Percentiles rank a stretch among this genome's conserved stretches.
Conservation (phyloP, 257 asterid genomes). For the Solanum habrochaites region DNA sequence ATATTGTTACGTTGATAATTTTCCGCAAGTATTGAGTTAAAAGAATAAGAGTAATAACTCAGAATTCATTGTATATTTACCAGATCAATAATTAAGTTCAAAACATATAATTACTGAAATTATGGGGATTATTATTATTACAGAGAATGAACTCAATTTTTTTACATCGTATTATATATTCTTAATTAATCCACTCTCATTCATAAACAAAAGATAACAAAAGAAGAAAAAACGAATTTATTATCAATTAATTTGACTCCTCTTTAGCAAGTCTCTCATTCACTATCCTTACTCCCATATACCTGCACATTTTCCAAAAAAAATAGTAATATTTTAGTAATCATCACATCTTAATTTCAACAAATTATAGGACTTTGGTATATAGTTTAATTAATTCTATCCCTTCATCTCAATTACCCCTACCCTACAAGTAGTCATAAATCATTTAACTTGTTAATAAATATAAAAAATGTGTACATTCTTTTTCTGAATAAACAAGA, state of each 20-base stretch:
- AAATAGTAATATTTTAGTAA: neutral
- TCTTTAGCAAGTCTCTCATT: slow-evolving; percentile 34
- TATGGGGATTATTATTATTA: neutral
- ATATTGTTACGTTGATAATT: neutral
- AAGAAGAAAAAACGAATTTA: neutral
- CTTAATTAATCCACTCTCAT: neutral
- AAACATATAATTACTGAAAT: neutral
- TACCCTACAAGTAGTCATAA: neutral
- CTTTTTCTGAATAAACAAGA: neutral
- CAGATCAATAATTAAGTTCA: neutral
- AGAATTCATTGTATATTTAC: neutral
- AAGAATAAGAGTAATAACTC: neutral
- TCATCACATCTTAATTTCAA: neutral
- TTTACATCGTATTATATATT: neutral
- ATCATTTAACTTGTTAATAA: neutral
- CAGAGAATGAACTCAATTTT: neutral
- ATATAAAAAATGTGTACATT: neutral
- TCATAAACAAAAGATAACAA: neutral
- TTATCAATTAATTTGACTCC: neutral
- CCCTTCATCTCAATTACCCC: neutral
- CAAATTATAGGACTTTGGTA: neutral
- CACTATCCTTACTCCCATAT: slow-evolving; percentile 62
- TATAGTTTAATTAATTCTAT: neutral
- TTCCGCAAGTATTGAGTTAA: neutral
- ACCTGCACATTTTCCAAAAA: slow-evolving; percentile 23